Evolutionary conservation across 345 rosid species (phyloP).

Genomic region (Bruguiera gymnorhiza): DNA sequence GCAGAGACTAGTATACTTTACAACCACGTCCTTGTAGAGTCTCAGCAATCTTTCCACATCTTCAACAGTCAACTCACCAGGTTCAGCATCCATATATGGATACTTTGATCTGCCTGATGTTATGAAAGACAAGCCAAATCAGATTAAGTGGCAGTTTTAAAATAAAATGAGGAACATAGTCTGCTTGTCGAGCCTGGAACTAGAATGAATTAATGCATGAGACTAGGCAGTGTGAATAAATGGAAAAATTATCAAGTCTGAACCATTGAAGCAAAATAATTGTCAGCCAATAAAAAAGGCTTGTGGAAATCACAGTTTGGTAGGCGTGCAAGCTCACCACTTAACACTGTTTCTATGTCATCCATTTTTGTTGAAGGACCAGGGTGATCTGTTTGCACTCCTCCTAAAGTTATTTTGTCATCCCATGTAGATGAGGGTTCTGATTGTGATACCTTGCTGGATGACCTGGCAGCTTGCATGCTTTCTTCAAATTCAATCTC

Average conservation of each 20-base stretch:
- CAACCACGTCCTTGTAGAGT: slow-evolving; percentile 55
- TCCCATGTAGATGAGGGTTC: slow-evolving; percentile 16
- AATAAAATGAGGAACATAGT: background rate
- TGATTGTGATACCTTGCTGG: slow-evolving; percentile 23
- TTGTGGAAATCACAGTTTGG: background rate
- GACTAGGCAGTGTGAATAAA: too few relatives aligned
- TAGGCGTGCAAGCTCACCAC: slow-evolving; percentile 23
- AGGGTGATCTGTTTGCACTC: slow-evolving; percentile 13
- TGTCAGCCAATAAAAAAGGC: background rate
- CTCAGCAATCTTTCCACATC: slow-evolving; percentile 49
- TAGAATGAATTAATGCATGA: too few relatives aligned
- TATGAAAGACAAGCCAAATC: background rate
- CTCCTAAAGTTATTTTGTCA: slow-evolving; percentile 17
- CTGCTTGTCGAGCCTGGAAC: background rate
- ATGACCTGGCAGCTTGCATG: slow-evolving; percentile 50
- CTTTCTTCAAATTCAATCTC: slow-evolving; percentile 54
- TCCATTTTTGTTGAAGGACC: slow-evolving; percentile 21
- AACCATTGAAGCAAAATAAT: background rate
- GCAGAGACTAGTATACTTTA: slow-evolving; percentile 39
- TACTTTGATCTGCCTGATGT: slow-evolving; percentile 34
- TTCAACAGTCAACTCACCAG: slow-evolving; percentile 40
- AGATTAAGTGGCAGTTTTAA: background rate
- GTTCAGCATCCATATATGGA: slow-evolving; percentile 51
- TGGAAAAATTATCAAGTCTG: background rate
- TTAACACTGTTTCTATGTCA: slow-evolving; percentile 15